A percentile compares a stretch with the other conserved stretches of the same genome.
Conservation (phyloP, 2,329 filamentous ascomycete genomes). For the Plectosphaerella plurivora region DNA sequence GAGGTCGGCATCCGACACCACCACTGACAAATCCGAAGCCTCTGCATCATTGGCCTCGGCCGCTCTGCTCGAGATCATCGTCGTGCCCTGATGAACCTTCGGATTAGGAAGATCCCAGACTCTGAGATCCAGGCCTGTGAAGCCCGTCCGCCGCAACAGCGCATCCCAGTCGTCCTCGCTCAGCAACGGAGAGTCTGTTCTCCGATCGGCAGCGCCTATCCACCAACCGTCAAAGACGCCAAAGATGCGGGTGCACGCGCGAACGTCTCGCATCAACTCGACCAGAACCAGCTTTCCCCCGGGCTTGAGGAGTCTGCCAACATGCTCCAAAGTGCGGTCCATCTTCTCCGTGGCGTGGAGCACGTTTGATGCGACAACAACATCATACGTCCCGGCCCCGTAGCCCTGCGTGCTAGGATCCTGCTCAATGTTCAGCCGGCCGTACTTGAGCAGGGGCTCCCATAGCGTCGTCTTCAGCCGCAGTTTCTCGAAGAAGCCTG, state of each 20-base stretch:
- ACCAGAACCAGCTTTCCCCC: constrained; percentile 24
- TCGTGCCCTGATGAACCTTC: constrained; percentile 8
- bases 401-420: constrained; percentile 21
- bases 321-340: constrained; percentile 17
- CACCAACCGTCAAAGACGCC: constrained; percentile 26
- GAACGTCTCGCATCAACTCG: constrained; percentile 17
- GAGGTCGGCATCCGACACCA: not conserved
- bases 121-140: constrained; percentile 16
- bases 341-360: constrained; percentile 23
- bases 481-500: constrained; percentile 29
- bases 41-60: not conserved
- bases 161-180: constrained; percentile 15
- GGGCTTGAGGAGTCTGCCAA: constrained; percentile 19
- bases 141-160: constrained; percentile 12
- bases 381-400: constrained; percentile 17
- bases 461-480: constrained; percentile 17
- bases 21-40: not conserved
- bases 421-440: constrained; percentile 27
- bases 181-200: constrained; percentile 16
- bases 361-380: constrained; percentile 24
- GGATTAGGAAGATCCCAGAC: constrained; percentile 16
- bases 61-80: constrained; percentile 3
- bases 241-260: constrained; percentile 17
- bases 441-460: constrained; percentile 21
- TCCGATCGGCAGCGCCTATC: constrained; percentile 21